Conservation (phyloP, 2,329 filamentous ascomycete species). For the Sarocladiaceae sp. region DNA sequence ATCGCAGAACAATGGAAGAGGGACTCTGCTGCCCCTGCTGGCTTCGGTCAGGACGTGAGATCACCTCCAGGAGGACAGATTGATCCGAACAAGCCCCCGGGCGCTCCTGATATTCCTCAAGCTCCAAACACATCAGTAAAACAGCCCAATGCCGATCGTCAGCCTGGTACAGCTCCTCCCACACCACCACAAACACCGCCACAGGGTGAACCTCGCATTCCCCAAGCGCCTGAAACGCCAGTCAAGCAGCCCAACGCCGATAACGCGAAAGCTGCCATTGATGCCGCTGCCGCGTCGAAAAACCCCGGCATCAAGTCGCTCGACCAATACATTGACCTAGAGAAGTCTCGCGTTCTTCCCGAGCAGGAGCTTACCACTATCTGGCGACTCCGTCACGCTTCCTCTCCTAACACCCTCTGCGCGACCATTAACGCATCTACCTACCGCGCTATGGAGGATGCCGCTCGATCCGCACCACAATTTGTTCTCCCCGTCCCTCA, state of each 20-base stretch:
- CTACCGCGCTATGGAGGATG: conserved; percentile 68
- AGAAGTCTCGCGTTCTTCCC: conserved; percentile 70
- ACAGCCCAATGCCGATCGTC: conserved; percentile 11
- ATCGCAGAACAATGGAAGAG: conserved; percentile 69
- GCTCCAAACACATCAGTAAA: conserved; percentile 11
- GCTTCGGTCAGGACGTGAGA: conserved; percentile 11
- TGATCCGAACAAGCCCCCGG: neutral
- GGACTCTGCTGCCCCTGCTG: conserved; percentile 46
- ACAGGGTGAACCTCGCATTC: conserved; percentile 20
- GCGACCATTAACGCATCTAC: conserved; percentile 71
- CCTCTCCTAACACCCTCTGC: conserved; percentile 71
- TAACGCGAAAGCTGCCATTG: conserved; percentile 9
- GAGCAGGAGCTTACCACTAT: conserved; percentile 78
- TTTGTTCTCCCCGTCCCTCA: conserved; percentile 88
- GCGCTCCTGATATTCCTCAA: conserved; percentile 11
- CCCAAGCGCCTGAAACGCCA: conserved; percentile 31
- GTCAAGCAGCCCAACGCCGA: conserved; percentile 30
- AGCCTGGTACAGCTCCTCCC: neutral
- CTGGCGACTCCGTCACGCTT: conserved; percentile 85
- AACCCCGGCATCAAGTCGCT: conserved; percentile 40
- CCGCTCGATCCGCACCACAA: conserved; percentile 72
- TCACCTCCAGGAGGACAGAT: conserved; percentile 12
- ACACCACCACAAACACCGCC: neutral
- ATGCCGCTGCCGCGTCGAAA: conserved; percentile 15
- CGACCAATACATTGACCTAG: conserved; percentile 64